Conservation (phyloP, 768 basidiomycete species). For the Tylopilus vinaceipallidus region DNA sequence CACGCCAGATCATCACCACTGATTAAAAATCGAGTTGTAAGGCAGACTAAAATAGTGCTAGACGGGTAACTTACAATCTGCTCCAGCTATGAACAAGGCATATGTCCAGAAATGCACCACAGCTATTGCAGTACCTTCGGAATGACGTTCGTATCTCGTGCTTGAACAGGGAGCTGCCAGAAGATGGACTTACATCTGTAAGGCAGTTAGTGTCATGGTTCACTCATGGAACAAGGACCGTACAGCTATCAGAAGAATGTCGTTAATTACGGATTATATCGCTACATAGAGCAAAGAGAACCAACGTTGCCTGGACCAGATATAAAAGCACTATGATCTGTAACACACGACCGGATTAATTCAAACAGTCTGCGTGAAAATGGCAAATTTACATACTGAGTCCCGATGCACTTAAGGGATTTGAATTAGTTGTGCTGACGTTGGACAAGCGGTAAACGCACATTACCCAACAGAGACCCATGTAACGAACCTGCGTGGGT, state of each 20-base stretch:
- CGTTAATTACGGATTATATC: not conserved
- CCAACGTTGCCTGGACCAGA: slow-evolving; percentile 9
- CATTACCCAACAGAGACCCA: slow-evolving; percentile 10
- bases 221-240: not conserved
- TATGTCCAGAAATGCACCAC: slow-evolving; percentile 8
- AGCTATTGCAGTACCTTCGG: slow-evolving; percentile 2
- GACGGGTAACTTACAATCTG: slow-evolving; percentile 13
- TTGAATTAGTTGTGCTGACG: too few species aligned
- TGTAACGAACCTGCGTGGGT: slow-evolving; percentile 15
- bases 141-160: not conserved
- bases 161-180: not conserved
- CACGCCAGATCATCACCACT: slow-evolving; percentile 19
- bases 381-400: slow-evolving; percentile 1
- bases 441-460: not conserved
- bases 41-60: not conserved
- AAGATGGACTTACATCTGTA: slow-evolving; percentile 11
- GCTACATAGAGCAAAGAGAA: not conserved
- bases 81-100: slow-evolving; percentile 10
- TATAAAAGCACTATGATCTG: slow-evolving; percentile 9
- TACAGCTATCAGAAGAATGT: slow-evolving; percentile 2
- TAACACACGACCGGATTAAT: not conserved
- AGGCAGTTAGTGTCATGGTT: not conserved
- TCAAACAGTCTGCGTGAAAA: not conserved
- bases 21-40: not conserved
- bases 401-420: not conserved